Evolutionary conservation across 805 yeast genomes (phyloP).

Genomic region (Yarrowia sp.): DNA sequence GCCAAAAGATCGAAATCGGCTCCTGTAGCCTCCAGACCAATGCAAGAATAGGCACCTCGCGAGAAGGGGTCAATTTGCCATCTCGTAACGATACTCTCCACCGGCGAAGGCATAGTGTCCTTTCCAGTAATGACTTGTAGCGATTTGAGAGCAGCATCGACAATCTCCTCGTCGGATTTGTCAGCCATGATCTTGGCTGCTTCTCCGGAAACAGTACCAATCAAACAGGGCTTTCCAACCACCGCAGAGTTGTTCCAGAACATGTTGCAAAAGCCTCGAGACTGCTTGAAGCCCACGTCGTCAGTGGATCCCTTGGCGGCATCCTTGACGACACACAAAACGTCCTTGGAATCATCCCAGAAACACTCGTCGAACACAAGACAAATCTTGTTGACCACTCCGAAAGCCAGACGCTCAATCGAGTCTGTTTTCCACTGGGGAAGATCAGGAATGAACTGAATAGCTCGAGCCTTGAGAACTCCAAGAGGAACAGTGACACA

Average conservation of each 20-base stretch:
- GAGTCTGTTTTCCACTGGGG: constrained; percentile 54
- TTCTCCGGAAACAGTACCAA: constrained; percentile 52
- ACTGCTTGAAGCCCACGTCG: constrained; percentile 44
- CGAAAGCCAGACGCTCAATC: constrained; percentile 53
- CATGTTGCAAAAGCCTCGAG: constrained; percentile 52
- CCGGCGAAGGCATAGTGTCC: constrained; percentile 44
- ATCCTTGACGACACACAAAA: constrained; percentile 48
- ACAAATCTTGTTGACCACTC: constrained; percentile 52
- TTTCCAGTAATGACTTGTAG: constrained; percentile 47
- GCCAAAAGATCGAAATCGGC: constrained; percentile 54
- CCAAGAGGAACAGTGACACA: constrained; percentile 54
- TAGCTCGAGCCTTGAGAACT: constrained; percentile 51
- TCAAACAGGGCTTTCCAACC: constrained; percentile 52
- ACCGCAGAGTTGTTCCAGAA: constrained; percentile 51
- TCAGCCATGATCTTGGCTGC: constrained; percentile 50
- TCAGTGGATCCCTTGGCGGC: constrained; percentile 43
- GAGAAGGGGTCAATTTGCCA: constrained; percentile 86
- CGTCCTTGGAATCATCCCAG: constrained; percentile 51
- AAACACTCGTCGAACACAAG: constrained; percentile 51
- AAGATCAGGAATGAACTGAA: constrained; percentile 54
- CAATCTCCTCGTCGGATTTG: constrained; percentile 49
- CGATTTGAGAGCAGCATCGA: constrained; percentile 48
- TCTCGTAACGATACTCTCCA: constrained; percentile 58
- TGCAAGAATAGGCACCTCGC: constrained; percentile 74
- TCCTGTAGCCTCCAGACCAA: constrained; percentile 54